Evolutionary conservation across 441 rosid genomes (phyloP).

Genomic region (Erodium texanum): DNA sequence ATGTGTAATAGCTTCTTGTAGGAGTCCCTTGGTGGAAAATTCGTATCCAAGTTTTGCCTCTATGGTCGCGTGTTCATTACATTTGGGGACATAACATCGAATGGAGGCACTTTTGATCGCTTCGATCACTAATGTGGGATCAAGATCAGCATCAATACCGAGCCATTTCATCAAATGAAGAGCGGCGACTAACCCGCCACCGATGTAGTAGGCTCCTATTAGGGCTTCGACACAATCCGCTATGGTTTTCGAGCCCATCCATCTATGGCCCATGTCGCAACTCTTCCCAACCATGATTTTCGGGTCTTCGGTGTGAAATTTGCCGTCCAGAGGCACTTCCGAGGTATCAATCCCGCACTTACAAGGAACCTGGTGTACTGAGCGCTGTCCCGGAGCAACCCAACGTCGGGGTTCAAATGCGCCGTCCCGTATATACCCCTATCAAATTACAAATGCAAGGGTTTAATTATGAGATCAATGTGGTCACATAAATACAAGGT

Average conservation of each 20-base stretch:
- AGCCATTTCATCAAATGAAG: conserved; percentile 79
- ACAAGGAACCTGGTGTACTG: conserved; percentile 53
- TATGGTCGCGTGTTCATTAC: conserved; percentile 36
- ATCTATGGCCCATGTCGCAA: conserved; percentile 82
- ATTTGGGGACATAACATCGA: conserved; percentile 33
- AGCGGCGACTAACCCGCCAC: conserved; percentile 65
- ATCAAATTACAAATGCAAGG: conserved; percentile 21
- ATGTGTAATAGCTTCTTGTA: conserved; percentile 83
- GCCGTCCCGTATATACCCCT: conserved; percentile 74
- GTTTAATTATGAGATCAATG: background rate
- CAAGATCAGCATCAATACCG: conserved; percentile 48
- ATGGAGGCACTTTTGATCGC: conserved; percentile 44
- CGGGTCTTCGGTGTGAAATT: conserved; percentile 42
- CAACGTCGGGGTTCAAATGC: conserved; percentile 89
- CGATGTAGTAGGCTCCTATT: conserved; percentile 68
- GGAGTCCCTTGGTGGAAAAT: conserved; percentile 58
- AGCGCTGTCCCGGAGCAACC: conserved; percentile 79
- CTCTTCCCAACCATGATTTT: conserved; percentile 45
- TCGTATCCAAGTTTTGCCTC: conserved; percentile 59
- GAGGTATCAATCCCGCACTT: conserved; percentile 49
- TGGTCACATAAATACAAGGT: too few relatives aligned
- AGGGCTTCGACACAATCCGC: conserved; percentile 87
- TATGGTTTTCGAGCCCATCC: conserved; percentile 79
- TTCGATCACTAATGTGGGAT: conserved; percentile 32
- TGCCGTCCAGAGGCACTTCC: conserved; percentile 68